Evolutionary conservation across 352 stramenopile genomes (phyloP), one percentile per base, ranked within the genome.

Genomic region (Pythium brachiatum): DNA sequence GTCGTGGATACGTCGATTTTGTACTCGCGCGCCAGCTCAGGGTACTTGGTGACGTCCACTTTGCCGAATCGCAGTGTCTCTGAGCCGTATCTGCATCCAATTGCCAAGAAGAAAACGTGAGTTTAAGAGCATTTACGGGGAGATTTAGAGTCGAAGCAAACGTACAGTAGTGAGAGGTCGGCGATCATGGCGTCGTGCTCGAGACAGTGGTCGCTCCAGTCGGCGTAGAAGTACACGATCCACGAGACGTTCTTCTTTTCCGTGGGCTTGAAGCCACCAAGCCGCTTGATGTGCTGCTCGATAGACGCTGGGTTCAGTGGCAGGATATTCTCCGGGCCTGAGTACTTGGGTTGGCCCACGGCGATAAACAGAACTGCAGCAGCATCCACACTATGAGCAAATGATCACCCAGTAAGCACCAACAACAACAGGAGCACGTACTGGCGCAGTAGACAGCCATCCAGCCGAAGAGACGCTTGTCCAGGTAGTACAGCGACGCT

Each of bases 131-230:
- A 20, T 43, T 31, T 26, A 15, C 2, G n/a, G 3, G 46, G 9
- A 2, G 20, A n/a, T 8, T 36, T 16, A 18, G 4, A 53, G 9
- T 34, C 12, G 12, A 15, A 21, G 21, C 3, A 18, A 36, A 68
- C 50, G 32, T 55, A 90, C 75, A 61, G 68, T 11, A 92, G 69
- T 23, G 83, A 92, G 32, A 92, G 66, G 2, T 89, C 73, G 51
- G 83, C 83, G 38, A 89, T 60, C 76, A 91, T 85, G 11, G 81
- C 72, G 70, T 91, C 83, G 50, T 88, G 75, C 61, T 93, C 75
- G 16, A 90, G 61, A 39, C 83, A 93, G 39, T 80, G 66, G 64
- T 90, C 80, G 62, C 77, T 90, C 81, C 81, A 91, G 66, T 90
- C 79, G 4, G 81, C 68, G 59, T 86, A 79, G 32, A 84, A 90